Evolutionary conservation across 495 filamentous ascomycete genomes (phyloP), one percentile per base, ranked within the genome.

Genomic region (Penicillium atrosanguineum): DNA sequence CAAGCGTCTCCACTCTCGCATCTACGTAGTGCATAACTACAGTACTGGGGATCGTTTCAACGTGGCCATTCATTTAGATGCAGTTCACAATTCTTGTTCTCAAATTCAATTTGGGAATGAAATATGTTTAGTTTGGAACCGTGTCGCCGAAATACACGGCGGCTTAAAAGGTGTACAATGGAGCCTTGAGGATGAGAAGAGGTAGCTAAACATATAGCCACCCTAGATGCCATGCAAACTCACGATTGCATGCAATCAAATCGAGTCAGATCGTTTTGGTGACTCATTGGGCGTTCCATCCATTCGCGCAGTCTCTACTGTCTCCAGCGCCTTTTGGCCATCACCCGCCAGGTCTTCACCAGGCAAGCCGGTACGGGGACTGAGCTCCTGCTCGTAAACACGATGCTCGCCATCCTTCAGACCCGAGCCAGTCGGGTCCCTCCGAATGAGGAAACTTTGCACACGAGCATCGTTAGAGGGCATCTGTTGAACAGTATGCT

Each of bases 381-480:
- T 56, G 5, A 77, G 56, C 25, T 65, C 65, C 37, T 65, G 48
- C 31, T 66, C 51, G 54, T 79, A 79, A 25, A 76, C 63, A 11
- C 48, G 15, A 23, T 73, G 61, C 46, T 79, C 75, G 14, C 65
- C 65, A 26, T 70, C 69, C 50, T 79, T 77, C 44, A 79, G 50
- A 7, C 76, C 77, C 47, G 64, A 69, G 14, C 77, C 73, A 2
- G 69, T 68, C 16, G 75, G 75, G 55, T 93, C 85, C 52, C 88
- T 79, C 36, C 85, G 79, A 60, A 81, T 77, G 19, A 95, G 60
- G 61, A 95, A 95, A n/a, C 66, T 78, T 56, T 89, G 73, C 31
- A 96, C 80, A 46, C 88, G 79, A 55, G 83, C 83, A 42, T 89
- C 79, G 19, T 63, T 63, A 37, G 75, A 79, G 48, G 69, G 74